Conservation (phyloP, 371 early-diverging fungal genomes). For the Fennellomyces sp. region DNA sequence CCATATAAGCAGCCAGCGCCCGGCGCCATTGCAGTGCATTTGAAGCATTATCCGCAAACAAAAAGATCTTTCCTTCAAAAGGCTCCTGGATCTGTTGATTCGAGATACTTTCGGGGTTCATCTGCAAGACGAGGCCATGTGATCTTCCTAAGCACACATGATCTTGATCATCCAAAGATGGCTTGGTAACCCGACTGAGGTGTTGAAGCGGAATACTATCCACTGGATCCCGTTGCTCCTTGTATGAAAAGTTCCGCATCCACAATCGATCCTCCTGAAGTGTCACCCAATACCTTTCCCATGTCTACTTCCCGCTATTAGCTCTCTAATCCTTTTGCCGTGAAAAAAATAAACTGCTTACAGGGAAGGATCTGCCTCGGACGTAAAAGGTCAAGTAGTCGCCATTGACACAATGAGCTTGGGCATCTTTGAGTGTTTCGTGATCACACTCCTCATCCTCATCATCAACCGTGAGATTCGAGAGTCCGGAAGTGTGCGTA, state of each 20-base stretch:
- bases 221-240: not conserved
- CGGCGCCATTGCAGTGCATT: conserved; percentile 19
- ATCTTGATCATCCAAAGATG: conserved; percentile 19
- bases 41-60: conserved; percentile 18
- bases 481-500: conserved; percentile 3
- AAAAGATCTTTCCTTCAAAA: conserved; percentile 19
- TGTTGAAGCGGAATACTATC: conserved; percentile 11
- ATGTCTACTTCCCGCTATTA: no score
- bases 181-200: conserved; percentile 14
- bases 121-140: conserved; percentile 20
- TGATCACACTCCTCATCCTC: conserved; percentile 5
- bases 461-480: not conserved
- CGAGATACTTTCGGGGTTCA: not conserved
- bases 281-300: conserved; percentile 28
- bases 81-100: conserved; percentile 10
- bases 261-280: conserved; percentile 15
- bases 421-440: conserved; percentile 1
- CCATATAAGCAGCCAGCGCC: conserved; percentile 6
- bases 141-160: conserved; percentile 15
- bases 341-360: conserved; percentile 14
- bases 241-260: conserved; percentile 24
- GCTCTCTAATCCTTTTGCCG: not conserved
- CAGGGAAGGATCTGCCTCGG: conserved; percentile 26
- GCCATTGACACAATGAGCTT: conserved; percentile 20
- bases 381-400: conserved; percentile 42